Base-by-base conservation (phyloP, 257 asterid species). In the Nicotiana otophora region DNA sequence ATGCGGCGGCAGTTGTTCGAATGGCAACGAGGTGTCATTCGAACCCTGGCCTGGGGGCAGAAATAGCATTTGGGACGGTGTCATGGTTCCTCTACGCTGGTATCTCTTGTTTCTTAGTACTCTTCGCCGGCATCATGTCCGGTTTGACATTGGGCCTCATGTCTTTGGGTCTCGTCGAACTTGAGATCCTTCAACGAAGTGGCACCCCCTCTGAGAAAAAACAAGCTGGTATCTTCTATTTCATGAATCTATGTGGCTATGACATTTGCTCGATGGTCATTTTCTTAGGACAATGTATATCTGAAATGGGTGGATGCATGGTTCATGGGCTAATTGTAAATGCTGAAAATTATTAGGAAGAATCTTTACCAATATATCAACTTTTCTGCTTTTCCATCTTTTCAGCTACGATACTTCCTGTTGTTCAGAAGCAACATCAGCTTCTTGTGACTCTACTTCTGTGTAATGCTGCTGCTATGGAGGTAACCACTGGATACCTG, bases 351-450 rank as follows among this genome's bases (percentile, higher is more conserved):
- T 57, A 19, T 54, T 19, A 57, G 63, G 63, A 14, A 2, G 17
- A 57, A 57, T 16, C 63, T 19, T 17, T 17, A 57, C 16, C 57
- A 51, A 51, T 53, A 14, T 14, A 12, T 57, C 20, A 57, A 5
- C 7, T 19, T 57, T 57, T 57, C 1, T 54, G 60, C 60, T 57
- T 19, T 79, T 51, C 1, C 46, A 30, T 61, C 79, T 83, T 86
- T 88, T 77, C 92, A 95, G 98, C 96, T 89, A 82, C 87, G 9
- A 95, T 95, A 84, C 86, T 95, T 85, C 98, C 98, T 19, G 98
- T 95, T 86, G 98, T 95, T 84, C 91, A 93, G 92, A 95, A 95
- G 90, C 98, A 95, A 86, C 98, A 93, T 84, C 98, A 93, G 89
- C 98, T 95, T 87, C 98, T 95, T 64, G 98, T 95, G 84, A 95